Base-by-base conservation (phyloP, 441 rosid species). In the Aleurites moluccanus region DNA sequence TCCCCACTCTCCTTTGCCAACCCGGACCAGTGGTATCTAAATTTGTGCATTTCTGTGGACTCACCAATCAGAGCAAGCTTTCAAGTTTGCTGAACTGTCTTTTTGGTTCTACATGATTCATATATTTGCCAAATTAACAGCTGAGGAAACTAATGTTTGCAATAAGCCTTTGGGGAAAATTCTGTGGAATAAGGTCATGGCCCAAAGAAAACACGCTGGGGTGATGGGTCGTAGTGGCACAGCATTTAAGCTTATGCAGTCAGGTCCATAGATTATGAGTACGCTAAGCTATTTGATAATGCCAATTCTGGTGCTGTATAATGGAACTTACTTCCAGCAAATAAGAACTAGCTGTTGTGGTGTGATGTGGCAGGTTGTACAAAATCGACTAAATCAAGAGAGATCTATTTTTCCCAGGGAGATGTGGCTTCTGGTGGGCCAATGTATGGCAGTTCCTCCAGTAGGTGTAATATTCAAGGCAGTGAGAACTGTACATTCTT, bases 1-100 rank as follows among this genome's bases (percentile, higher is more conserved):
- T 75, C 88, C 86, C 59, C 78, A 70, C 62, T 73, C 89, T 73
- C 83, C 85, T 70, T 82, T 84, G 73, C 88, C 84, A 27, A 70
- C 68, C 57, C 75, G 86, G 75, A 77, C 76, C 25, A 71, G 73
- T 63, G 87, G 87, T 64, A 68, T 77, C 49, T 79, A 77, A 77
- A 75, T 52, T 18, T 3, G 35, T 59, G 44, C 64, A 70, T 64
- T 80, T 62, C 55, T 78, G 44, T 69, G 62, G 68, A 42, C 57
- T 56, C 50, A 9, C 56, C 67, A 69, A 77, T 60, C 76, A 35
- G 78, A 76, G 70, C 33, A 33, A 77, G 66, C 50, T 76, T 69
- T 63, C 74, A 56, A 65, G 70, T 49, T 79, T 67, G 70, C 47
- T 61, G 11, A 63, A 40, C 64, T 50, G 53, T 72, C 42, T 56